Evolutionary conservation across 352 stramenopile genomes (phyloP), one percentile per base, ranked within the genome.

Genomic region (Poterioochromonas sp.): DNA sequence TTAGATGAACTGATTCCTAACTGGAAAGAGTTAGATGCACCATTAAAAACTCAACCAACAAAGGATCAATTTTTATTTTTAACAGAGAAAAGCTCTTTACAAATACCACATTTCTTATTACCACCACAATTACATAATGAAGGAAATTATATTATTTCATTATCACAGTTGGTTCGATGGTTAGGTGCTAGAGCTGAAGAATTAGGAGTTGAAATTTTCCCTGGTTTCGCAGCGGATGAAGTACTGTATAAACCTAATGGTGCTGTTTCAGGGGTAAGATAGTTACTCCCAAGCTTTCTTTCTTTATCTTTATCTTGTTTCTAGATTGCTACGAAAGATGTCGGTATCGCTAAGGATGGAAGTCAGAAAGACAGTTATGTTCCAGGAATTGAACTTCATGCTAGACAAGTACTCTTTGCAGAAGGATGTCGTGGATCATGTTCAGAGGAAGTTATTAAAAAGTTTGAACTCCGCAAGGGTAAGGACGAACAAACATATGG

Each of bases 151-250:
- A 90, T 99, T 49, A 95, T 98, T 73, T 96, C 87, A 83, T 86
- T 99, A 34, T 94, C 89, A 78, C 95, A 99, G 84, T 86, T 99
- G 29, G 91, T 90, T 78, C 91, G 95, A 54, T 99, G 95, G 93
- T 86, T 99, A 62, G 95, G 91, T 35, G 85, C 86, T 44, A 58
- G 79, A 91, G 98, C 83, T 93, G 95, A 99, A 87, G 93, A 97
- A 81, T 83, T 96, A 35, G 96, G 95, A 40, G 95, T 99, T 22
- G 96, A 99, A 86, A 97, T 99, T 77, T 99, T 98, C 84, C 90
- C 96, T 22, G 96, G 95, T 32, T 99, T 98, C 84, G 94, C 95
- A 44, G 96, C 94, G 0, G 90, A 89, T 18, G 92, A 98, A 83
- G 90, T 95, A 47, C 77, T 94, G 37, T 94, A 93, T 82, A 84